Evolutionary conservation across 2,329 filamentous ascomycete genomes (phyloP), one percentile per base, ranked within the genome.

Genomic region (Aphanoascus verrucosus): DNA sequence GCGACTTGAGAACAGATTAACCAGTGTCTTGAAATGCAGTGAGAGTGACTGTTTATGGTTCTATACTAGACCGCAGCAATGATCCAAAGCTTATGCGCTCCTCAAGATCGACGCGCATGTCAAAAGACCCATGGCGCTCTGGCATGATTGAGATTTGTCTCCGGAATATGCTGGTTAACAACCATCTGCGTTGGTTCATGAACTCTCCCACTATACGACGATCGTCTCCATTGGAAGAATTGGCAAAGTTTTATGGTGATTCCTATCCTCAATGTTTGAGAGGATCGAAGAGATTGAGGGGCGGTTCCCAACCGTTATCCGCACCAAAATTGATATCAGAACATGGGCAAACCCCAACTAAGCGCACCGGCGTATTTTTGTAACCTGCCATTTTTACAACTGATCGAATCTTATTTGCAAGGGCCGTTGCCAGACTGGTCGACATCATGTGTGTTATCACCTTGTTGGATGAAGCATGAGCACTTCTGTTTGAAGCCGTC

Each of bases 71-170:
- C 15, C 32, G 32, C 50, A 52, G 43, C 32, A 40, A 12, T 14
- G 31, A 46, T 46, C 19, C 41, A 52, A 52, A 40, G 28, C 31
- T 35, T 51, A 37, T 52, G 31, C 23, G 42, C 44, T 38, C 15
- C 41, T 42, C 23, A 45, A 14, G 50, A 52, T 52, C 50, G 50
- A 52, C 50, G 19, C 12, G 12, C 32, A 28, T 8, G 9, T 40
- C 8, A 38, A 46, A 41, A 15, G 49, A 52, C 31, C 32, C 50
- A 52, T 34, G 43, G 19, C 17, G 8, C 9, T 31, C 12, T 31
- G n/a, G 14, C 17, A 19, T 19, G 12, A 40, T 14, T 46, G n/a
- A 19, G 9, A 15, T 35, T 8, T 15, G 6, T 32, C 32, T 42
- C 14, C 37, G 40, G 40, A 44, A 51, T 19, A 35, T 35, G 2